phyloP scores from a whole-genome alignment of 2,329 filamentous ascomycete genomes.

The Aspergillus clavatus region DNA sequence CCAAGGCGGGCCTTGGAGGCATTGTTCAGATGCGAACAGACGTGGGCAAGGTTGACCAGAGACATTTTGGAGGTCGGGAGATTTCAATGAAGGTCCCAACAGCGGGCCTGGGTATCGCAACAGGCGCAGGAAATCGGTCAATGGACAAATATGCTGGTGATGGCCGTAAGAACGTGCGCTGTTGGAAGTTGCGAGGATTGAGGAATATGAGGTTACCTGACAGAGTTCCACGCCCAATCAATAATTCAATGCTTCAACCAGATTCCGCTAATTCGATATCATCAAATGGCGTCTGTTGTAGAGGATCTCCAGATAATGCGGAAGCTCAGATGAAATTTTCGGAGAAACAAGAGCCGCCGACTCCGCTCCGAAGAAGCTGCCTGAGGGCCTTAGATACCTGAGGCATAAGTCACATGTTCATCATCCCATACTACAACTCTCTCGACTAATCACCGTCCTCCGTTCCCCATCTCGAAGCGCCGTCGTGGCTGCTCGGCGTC shows the following conservation, averaged over 20 bases:
- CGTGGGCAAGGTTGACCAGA: conserved; percentile 68
- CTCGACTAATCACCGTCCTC: no score
- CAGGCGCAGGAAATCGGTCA: conserved; percentile 1
- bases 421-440: no score
- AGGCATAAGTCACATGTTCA: not conserved
- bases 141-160: not conserved
- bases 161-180: not conserved
- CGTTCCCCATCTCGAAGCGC: conserved; percentile 18
- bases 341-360: conserved; percentile 25
- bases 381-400: conserved; percentile 4
- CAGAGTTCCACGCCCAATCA: not conserved
- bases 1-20: conserved; percentile 76
- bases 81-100: conserved; percentile 17
- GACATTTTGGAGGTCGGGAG: conserved; percentile 52
- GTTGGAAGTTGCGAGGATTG: not conserved
- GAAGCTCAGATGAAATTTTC: conserved; percentile 33
- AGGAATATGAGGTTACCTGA: not conserved
- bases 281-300: no score
- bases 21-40: conserved; percentile 90
- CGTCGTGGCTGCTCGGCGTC: conserved; percentile 18
- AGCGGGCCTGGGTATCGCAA: conserved; percentile 10
- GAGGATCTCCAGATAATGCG: conserved; percentile 12
- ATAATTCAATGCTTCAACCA: not conserved
- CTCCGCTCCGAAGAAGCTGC: conserved; percentile 9
- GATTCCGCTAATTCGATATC: not conserved